Percentiles rank a stretch among this genome's conserved stretches.
Evolutionary conservation across 371 early-diverging fungal species (phyloP).

Genomic region (Apophysomyces ossiformis): DNA sequence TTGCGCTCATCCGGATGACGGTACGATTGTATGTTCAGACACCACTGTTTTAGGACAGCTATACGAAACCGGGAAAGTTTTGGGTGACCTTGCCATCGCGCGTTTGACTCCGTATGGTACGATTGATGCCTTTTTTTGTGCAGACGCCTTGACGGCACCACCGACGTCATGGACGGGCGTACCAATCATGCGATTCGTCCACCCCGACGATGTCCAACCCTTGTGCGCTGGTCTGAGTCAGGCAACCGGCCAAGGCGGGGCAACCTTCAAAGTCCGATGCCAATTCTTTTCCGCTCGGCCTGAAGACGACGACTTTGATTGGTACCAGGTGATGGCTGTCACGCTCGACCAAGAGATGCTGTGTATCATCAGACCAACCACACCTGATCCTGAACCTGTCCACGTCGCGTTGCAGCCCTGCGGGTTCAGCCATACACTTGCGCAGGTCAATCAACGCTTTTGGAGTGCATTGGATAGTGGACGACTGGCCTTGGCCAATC

Average conservation of each 20-base stretch:
- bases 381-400: conserved; percentile 7
- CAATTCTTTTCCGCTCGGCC: not conserved
- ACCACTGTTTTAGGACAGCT: not conserved
- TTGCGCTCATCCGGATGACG: conserved; percentile 1
- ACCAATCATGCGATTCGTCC: conserved; percentile 32
- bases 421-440: not conserved
- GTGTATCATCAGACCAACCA: conserved; percentile 17
- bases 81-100: conserved; percentile 8
- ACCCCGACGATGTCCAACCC: conserved; percentile 22
- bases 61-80: conserved; percentile 4
- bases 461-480: not conserved
- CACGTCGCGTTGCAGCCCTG: not conserved
- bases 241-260: conserved; percentile 11
- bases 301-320: not conserved
- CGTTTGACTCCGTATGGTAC: conserved; percentile 23
- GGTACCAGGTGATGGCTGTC: conserved; percentile 15
- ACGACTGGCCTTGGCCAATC: not conserved
- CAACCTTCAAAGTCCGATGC: conserved; percentile 9
- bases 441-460: not conserved
- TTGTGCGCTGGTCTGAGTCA: conserved; percentile 23
- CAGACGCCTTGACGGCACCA: conserved; percentile 11
- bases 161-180: conserved; percentile 9
- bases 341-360: conserved; percentile 8
- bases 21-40: conserved; percentile 7
- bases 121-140: conserved; percentile 13